phyloP scores from a whole-genome alignment of 2,329 filamentous ascomycete genomes.

The Colletotrichum godetiae region DNA sequence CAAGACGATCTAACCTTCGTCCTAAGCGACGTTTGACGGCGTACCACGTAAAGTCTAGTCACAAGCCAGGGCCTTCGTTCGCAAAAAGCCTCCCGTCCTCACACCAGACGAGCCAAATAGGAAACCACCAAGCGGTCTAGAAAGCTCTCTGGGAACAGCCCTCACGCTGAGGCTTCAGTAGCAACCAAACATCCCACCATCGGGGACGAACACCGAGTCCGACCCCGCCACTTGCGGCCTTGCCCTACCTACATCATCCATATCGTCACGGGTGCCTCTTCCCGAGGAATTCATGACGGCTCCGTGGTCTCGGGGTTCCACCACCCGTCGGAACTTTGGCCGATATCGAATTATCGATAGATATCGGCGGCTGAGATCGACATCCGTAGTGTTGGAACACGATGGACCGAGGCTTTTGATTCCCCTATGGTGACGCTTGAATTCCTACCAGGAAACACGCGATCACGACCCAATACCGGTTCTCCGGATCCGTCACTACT shows the following conservation, averaged over 20 bases:
- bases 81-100: neutral
- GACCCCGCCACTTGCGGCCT: neutral
- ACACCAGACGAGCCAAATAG: conserved; percentile 4
- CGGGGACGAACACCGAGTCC: neutral
- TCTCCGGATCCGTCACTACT: neutral
- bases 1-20: neutral
- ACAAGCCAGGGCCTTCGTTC: neutral
- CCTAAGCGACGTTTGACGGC: conserved; percentile 10
- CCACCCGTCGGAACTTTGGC: neutral
- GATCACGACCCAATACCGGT: conserved; percentile 3
- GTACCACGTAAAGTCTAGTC: neutral
- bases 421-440: neutral
- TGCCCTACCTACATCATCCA: neutral
- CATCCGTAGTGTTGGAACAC: neutral
- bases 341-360: neutral
- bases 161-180: neutral
- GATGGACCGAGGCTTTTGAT: conserved; percentile 1
- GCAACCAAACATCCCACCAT: conserved; percentile 6
- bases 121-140: neutral
- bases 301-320: neutral
- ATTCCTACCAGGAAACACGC: neutral
- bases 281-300: no score
- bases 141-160: neutral
- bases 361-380: neutral
- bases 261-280: neutral